A percentile compares a stretch with the other conserved stretches of the same genome.
Conservation (phyloP, 192 early-diverging fungal species). For the Linnemannia hyalina region DNA sequence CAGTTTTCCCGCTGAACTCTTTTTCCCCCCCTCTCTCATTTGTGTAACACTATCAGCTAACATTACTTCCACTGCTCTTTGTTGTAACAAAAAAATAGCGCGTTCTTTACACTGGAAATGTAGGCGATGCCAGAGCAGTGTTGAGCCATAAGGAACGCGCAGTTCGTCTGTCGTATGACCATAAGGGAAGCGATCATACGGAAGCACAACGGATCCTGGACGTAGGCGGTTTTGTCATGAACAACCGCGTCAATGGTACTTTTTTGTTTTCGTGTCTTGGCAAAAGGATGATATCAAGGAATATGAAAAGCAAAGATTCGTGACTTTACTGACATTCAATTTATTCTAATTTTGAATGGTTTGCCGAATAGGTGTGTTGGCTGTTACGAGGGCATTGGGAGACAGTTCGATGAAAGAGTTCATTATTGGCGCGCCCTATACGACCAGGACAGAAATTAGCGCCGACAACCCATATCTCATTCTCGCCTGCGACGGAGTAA, state of each 20-base stretch:
- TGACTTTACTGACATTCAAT: constrained; percentile 4
- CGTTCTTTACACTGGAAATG: constrained; percentile 95
- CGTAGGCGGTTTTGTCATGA: constrained; percentile 96
- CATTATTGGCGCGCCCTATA: constrained; percentile 96
- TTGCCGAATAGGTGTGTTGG: constrained; percentile 79
- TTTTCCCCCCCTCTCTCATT: background rate
- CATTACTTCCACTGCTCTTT: background rate
- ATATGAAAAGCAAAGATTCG: background rate
- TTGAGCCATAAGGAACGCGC: constrained; percentile 87
- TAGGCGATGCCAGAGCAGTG: constrained; percentile 96
- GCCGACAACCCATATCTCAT: constrained; percentile 87
- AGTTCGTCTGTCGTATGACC: constrained; percentile 94
- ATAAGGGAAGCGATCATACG: constrained; percentile 93
- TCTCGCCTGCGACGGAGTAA: constrained; percentile 97
- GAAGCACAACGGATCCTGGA: constrained; percentile 95
- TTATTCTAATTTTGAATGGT: background rate
- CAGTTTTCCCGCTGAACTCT: constrained; percentile 1
- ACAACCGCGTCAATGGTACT: constrained; percentile 95
- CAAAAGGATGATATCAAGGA: background rate
- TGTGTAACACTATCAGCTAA: background rate
- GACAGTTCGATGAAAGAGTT: constrained; percentile 98
- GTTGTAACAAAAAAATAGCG: constrained; percentile 60
- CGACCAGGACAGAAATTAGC: constrained; percentile 88
- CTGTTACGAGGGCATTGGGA: constrained; percentile 96
- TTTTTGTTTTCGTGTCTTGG: background rate